These are phyloP conservation scores for Emmonsiellopsis sp. DNA, from an alignment of 2,329 filamentous ascomycete genomes.

Conservation along the genomic window DNA sequence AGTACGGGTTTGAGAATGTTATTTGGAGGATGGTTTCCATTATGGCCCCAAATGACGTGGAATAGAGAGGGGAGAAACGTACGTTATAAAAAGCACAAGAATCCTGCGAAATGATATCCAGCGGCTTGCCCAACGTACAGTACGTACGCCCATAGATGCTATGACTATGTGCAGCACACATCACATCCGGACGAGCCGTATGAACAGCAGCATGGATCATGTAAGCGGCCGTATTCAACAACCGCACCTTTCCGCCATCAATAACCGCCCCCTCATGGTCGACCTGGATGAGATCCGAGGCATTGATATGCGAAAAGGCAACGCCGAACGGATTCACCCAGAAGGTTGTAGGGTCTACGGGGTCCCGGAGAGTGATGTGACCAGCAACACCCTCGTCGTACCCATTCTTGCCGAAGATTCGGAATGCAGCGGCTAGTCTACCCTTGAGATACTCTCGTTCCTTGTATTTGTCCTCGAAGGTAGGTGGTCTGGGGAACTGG, in stretches of 20 bases:
- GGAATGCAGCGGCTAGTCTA: conserved; percentile 47
- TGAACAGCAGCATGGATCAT: conserved; percentile 49
- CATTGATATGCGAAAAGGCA: conserved; percentile 53
- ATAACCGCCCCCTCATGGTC: conserved; percentile 53
- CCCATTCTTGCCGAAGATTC: conserved; percentile 49
- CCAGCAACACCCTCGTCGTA: conserved; percentile 55
- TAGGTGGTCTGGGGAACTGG: conserved; percentile 25
- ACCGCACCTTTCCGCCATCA: conserved; percentile 46
- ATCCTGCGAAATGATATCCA: conserved; percentile 40
- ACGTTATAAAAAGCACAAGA: conserved; percentile 38
- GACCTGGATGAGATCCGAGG: conserved; percentile 60
- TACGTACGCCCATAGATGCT: conserved; percentile 42
- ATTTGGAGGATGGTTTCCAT: too few species aligned
- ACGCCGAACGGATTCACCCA: conserved; percentile 60
- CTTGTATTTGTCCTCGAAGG: conserved; percentile 34
- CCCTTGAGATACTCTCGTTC: conserved; percentile 48
- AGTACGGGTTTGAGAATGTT: too few species aligned
- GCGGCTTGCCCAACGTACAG: conserved; percentile 31
- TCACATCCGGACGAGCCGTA: conserved; percentile 45
- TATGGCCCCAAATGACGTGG: not conserved
- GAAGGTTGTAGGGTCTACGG: conserved; percentile 50
- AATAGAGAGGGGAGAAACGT: not conserved
- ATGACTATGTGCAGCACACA: conserved; percentile 48
- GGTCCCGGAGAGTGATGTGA: conserved; percentile 55
- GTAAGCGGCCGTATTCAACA: conserved; percentile 42